A percentile compares a stretch with the other conserved stretches of the same genome.
phyloP scores from a whole-genome alignment of 257 asterid genomes.

The Nicotiana tomentosiformis region DNA sequence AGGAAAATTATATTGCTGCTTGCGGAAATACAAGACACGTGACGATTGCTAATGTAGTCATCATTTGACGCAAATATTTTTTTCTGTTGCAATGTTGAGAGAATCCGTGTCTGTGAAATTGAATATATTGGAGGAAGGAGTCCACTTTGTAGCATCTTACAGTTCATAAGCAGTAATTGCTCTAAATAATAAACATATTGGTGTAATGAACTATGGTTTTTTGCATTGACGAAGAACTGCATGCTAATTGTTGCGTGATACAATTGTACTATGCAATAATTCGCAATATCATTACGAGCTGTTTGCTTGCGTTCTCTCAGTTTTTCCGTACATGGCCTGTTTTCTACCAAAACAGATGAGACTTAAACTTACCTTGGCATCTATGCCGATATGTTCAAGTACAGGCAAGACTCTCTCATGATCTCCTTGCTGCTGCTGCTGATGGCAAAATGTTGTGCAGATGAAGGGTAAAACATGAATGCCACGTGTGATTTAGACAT shows the following conservation, averaged over 20 bases:
- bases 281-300: background rate
- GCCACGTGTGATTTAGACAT: background rate
- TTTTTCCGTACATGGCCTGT: background rate
- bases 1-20: background rate
- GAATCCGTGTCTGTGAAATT: background rate
- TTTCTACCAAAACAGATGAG: background rate
- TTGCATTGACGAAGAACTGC: background rate
- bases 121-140: slow-evolving; percentile 1
- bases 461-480: background rate
- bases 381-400: background rate
- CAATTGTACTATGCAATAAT: background rate
- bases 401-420: background rate
- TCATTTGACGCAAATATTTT: background rate
- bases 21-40: background rate
- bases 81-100: background rate
- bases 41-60: slow-evolving; percentile 4
- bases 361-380: background rate
- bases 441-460: background rate
- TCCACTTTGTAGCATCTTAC: slow-evolving; percentile 10
- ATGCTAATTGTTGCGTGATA: background rate
- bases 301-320: background rate
- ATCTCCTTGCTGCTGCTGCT: background rate
- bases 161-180: background rate
- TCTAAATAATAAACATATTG: background rate
- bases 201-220: background rate